Percentiles rank a stretch among this genome's conserved stretches.
These are phyloP conservation scores for Periconia sp. DNA, from an alignment of 2,329 filamentous ascomycete genomes.

Conservation along the genomic window DNA sequence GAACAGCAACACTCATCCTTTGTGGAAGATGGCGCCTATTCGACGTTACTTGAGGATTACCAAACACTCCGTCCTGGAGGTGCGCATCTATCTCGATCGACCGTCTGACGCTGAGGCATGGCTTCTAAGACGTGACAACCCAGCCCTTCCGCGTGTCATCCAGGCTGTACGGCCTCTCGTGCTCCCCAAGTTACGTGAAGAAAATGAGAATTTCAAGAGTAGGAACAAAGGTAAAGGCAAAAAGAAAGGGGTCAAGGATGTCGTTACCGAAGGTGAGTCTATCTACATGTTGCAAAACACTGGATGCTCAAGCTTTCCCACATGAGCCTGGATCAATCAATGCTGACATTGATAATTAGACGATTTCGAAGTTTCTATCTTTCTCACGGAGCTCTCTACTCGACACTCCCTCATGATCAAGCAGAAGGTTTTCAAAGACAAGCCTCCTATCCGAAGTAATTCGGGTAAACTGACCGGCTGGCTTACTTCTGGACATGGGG, in stretches of 20 bases:
- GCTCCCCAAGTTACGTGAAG: conserved; percentile 86
- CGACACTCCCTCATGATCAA: conserved; percentile 86
- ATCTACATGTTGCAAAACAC: neutral
- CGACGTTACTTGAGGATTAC: conserved; percentile 89
- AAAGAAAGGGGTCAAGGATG: conserved; percentile 87
- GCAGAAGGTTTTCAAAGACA: conserved; percentile 68
- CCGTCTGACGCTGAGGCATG: conserved; percentile 81
- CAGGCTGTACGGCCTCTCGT: conserved; percentile 82
- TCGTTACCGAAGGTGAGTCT: conserved; percentile 72
- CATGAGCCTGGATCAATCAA: neutral
- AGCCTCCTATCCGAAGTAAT: conserved; percentile 49
- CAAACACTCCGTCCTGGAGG: conserved; percentile 93
- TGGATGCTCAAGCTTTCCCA: neutral
- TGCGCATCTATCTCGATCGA: conserved; percentile 92
- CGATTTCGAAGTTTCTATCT: conserved; percentile 94
- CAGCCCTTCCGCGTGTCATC: conserved; percentile 80
- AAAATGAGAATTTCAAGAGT: conserved; percentile 67
- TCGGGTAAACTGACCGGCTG: conserved; percentile 51
- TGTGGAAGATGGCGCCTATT: conserved; percentile 73
- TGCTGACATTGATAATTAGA: conserved; percentile 56
- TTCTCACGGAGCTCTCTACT: conserved; percentile 82
- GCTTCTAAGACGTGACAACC: conserved; percentile 75
- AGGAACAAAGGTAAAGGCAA: conserved; percentile 59
- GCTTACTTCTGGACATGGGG: conserved; percentile 44
- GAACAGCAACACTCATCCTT: neutral